These are phyloP conservation scores for Moringa oleifera DNA, from an alignment of 345 rosid genomes.

Conservation along the genomic window DNA sequence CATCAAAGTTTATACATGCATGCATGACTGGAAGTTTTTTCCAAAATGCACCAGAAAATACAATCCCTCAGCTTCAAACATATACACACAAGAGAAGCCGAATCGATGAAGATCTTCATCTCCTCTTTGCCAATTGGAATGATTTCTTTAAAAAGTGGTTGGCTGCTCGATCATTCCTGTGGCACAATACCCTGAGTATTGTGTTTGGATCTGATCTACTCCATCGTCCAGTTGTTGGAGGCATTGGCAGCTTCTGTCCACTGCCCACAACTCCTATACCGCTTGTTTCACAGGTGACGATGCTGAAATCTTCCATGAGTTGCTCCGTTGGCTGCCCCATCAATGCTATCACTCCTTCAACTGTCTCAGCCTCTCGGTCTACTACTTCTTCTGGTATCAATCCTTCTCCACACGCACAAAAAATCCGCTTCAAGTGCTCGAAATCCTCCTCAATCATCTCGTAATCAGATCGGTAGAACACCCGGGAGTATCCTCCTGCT, in stretches of 20 bases:
- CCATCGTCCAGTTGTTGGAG: conserved; percentile 79
- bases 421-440: conserved; percentile 52
- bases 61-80: conserved; percentile 6
- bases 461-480: conserved; percentile 55
- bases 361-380: conserved; percentile 61
- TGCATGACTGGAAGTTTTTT: conserved; percentile 1
- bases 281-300: conserved; percentile 51
- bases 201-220: conserved; percentile 80
- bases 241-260: conserved; percentile 69
- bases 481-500: conserved; percentile 59
- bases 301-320: conserved; percentile 73
- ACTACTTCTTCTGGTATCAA: conserved; percentile 58
- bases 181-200: conserved; percentile 66
- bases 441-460: conserved; percentile 63
- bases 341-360: conserved; percentile 65
- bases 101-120: conserved; percentile 13
- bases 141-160: conserved; percentile 61
- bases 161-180: conserved; percentile 67
- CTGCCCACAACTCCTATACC: conserved; percentile 34
- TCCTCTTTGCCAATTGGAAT: conserved; percentile 66
- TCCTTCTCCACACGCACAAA: conserved; percentile 76
- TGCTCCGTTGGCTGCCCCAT: conserved; percentile 78
- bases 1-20: not conserved
- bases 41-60: conserved; percentile 5
- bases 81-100: not conserved